These are phyloP conservation scores for Thamnidium elegans DNA, from an alignment of 192 early-diverging fungal genomes.

Conservation along the genomic window DNA sequence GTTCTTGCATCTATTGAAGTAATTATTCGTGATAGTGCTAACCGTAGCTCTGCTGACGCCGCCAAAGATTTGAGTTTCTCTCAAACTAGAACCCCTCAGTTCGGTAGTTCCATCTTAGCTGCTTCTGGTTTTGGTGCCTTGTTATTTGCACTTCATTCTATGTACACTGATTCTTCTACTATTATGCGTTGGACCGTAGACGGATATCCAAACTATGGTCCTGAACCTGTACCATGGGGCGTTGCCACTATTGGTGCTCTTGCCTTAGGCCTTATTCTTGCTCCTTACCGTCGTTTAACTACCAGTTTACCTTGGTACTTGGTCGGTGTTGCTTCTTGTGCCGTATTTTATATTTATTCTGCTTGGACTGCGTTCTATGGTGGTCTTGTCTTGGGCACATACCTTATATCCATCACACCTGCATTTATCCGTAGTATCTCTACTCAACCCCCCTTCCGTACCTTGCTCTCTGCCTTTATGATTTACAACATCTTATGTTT, in stretches of 20 bases:
- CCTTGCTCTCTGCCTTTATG: constrained; percentile 57
- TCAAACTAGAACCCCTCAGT: not conserved
- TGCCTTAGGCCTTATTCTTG: constrained; percentile 53
- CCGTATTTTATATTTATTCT: constrained; percentile 52
- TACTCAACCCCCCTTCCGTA: constrained; percentile 61
- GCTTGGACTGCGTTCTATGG: constrained; percentile 63
- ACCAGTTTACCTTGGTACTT: constrained; percentile 57
- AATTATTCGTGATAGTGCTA: constrained; percentile 41
- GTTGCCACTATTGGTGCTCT: constrained; percentile 58
- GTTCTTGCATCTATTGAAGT: constrained; percentile 58
- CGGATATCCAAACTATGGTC: constrained; percentile 74
- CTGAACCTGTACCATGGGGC: constrained; percentile 72
- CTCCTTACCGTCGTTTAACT: constrained; percentile 42
- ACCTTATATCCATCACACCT: constrained; percentile 58
- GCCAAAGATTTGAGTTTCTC: not conserved
- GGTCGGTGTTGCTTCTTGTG: constrained; percentile 52
- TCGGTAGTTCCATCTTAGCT: constrained; percentile 44
- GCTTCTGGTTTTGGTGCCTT: constrained; percentile 62
- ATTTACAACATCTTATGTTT: constrained; percentile 71
- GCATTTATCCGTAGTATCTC: constrained; percentile 54
- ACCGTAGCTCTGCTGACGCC: not conserved
- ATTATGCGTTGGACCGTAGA: constrained; percentile 72
- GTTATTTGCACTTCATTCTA: constrained; percentile 71
- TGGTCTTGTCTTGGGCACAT: constrained; percentile 61
- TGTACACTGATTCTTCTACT: constrained; percentile 73